Conservation (phyloP, 1,284 basidiomycete genomes). For the Cutaneotrichosporon arboriforme region DNA sequence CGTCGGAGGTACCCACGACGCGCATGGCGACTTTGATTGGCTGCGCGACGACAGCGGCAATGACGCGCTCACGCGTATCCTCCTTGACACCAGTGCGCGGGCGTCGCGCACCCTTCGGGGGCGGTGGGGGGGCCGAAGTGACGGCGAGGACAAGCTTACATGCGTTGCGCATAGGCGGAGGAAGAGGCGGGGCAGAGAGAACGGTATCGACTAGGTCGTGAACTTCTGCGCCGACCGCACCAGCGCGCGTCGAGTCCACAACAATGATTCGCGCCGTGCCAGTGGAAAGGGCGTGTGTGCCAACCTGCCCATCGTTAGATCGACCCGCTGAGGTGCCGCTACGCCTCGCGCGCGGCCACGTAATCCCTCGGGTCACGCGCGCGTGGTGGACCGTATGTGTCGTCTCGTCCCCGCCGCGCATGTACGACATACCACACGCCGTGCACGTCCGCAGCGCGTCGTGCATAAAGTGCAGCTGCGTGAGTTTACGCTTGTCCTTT, state of each 20-base stretch:
- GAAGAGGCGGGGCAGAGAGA: constrained; percentile 45
- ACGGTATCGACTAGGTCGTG: constrained; percentile 47
- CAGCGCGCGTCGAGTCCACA: constrained; percentile 22
- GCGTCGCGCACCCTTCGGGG: constrained; percentile 1
- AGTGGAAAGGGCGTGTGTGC: not conserved
- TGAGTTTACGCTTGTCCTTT: constrained; percentile 10
- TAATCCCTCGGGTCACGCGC: constrained; percentile 42
- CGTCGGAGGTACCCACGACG: constrained; percentile 28
- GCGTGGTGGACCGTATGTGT: constrained; percentile 47
- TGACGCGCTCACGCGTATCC: constrained; percentile 34
- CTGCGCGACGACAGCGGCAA: constrained; percentile 47
- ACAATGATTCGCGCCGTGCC: constrained; percentile 22
- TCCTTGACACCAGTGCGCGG: not conserved
- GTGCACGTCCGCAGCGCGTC: constrained; percentile 39
- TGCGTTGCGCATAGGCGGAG: constrained; percentile 32
- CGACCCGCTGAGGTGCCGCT: not conserved
- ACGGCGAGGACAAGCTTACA: constrained; percentile 48
- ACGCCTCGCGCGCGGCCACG: constrained; percentile 32
- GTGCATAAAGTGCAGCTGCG: constrained; percentile 36
- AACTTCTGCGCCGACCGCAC: constrained; percentile 28
- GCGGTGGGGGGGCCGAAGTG: constrained; percentile 30
- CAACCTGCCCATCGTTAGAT: too few relatives aligned
- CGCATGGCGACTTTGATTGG: constrained; percentile 47
- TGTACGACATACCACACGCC: constrained; percentile 48
- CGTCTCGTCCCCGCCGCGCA: constrained; percentile 46